Percentiles rank a stretch among this genome's conserved stretches.
Evolutionary conservation across 192 early-diverging fungal species (phyloP).

Genomic region (Rhizophagus clarus): DNA sequence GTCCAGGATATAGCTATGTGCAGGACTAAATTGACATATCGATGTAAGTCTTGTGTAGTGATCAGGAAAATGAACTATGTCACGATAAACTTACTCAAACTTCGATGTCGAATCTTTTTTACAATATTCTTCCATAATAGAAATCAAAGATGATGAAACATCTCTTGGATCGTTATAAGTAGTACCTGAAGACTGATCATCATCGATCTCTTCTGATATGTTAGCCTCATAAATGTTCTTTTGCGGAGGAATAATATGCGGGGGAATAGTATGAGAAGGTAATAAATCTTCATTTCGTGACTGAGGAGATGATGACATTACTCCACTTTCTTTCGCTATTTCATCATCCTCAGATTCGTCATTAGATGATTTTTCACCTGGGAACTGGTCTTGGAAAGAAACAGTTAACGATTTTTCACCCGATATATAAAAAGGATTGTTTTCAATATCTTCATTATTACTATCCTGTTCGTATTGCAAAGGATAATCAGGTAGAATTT

Average conservation of each 20-base stretch:
- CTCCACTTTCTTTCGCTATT: no score
- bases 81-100: slow-evolving; percentile 23
- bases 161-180: not conserved
- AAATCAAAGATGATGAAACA: slow-evolving; percentile 2
- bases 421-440: slow-evolving; percentile 7
- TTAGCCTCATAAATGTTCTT: no score
- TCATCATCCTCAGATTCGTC: no score
- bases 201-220: no score
- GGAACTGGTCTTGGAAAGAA: slow-evolving; percentile 6
- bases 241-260: no score
- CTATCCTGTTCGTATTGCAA: slow-evolving; percentile 30
- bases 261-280: no score
- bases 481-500: slow-evolving; percentile 30
- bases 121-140: slow-evolving; percentile 24
- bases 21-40: slow-evolving; percentile 25
- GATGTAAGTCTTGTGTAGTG: not conserved
- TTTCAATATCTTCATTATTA: slow-evolving; percentile 25
- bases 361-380: no score
- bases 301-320: no score
- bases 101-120: slow-evolving; percentile 27
- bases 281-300: no score
- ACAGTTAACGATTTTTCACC: slow-evolving; percentile 17
- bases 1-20: slow-evolving; percentile 29
- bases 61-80: not conserved
- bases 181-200: no score